Evolutionary conservation across 2,329 filamentous ascomycete species (phyloP).

Genomic region (Diaporthe caulivora): DNA sequence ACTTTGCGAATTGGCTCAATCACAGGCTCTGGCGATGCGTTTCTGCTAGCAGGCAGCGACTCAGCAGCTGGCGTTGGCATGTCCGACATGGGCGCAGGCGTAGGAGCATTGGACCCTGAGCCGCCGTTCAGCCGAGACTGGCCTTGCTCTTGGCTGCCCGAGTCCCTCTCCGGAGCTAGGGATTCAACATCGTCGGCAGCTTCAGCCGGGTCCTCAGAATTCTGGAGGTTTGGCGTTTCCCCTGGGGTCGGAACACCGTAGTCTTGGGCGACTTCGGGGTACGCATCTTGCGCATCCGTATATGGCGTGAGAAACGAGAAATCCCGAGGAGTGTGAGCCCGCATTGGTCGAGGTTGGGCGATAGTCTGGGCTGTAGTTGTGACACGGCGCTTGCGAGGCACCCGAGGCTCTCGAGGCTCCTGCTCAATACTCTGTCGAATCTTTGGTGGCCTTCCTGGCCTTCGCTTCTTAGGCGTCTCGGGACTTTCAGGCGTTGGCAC

Average conservation of each 20-base stretch:
- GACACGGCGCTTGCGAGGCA: constrained; percentile 27
- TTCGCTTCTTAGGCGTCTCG: constrained; percentile 36
- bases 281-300: constrained; percentile 29
- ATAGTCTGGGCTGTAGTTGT: constrained; percentile 1
- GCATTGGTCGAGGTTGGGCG: constrained; percentile 33
- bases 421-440: constrained; percentile 36
- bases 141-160: constrained; percentile 28
- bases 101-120: constrained; percentile 36
- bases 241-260: constrained; percentile 33
- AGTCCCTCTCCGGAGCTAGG: constrained; percentile 28
- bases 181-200: constrained; percentile 32
- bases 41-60: constrained; percentile 36
- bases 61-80: constrained; percentile 35
- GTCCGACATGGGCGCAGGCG: constrained; percentile 44
- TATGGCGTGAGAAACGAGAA: constrained; percentile 38
- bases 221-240: constrained; percentile 33
- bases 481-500: constrained; percentile 12
- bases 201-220: constrained; percentile 34
- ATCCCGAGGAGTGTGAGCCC: constrained; percentile 29
- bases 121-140: constrained; percentile 33
- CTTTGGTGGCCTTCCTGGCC: constrained; percentile 36
- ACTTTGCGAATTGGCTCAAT: constrained; percentile 38
- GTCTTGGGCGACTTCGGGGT: constrained; percentile 35
- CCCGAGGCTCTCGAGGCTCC: constrained; percentile 35
- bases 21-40: constrained; percentile 35